These are phyloP conservation scores for Gaillardinia entomophila DNA, from an alignment of 805 yeast species.

Conservation along the genomic window DNA sequence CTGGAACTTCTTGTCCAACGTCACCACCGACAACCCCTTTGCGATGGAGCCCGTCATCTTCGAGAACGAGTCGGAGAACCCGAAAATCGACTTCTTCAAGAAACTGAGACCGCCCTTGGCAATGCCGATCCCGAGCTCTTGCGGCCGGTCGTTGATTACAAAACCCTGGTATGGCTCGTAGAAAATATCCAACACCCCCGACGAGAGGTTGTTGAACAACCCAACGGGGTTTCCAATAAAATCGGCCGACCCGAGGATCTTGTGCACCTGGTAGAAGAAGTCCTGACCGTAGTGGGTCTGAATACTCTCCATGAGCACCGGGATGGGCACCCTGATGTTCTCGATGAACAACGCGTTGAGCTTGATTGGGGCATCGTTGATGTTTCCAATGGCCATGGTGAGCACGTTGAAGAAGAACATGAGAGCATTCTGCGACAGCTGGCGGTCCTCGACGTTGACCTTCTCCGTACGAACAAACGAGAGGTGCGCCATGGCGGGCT, in stretches of 20 bases:
- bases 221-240: conserved; percentile 97
- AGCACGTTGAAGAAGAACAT: conserved; percentile 77
- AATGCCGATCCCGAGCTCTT: conserved; percentile 88
- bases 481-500: conserved; percentile 82
- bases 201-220: conserved; percentile 82
- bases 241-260: conserved; percentile 93
- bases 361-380: conserved; percentile 93
- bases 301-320: conserved; percentile 62
- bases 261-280: conserved; percentile 85
- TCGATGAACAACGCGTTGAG: conserved; percentile 83
- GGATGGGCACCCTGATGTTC: conserved; percentile 81
- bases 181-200: conserved; percentile 94
- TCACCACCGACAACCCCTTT: conserved; percentile 86
- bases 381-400: conserved; percentile 95
- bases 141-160: conserved; percentile 90
- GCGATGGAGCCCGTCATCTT: conserved; percentile 92
- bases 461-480: conserved; percentile 90
- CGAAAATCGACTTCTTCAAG: conserved; percentile 90
- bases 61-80: conserved; percentile 88
- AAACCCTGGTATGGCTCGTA: conserved; percentile 97
- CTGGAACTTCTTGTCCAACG: conserved; percentile 82
- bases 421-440: conserved; percentile 55
- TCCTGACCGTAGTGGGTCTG: conserved; percentile 88
- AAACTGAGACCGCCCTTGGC: conserved; percentile 96
- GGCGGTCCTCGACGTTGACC: conserved; percentile 58